Base-by-base conservation (phyloP, 176 grass and related monocot genomes). In the Cymbopogon citratus region DNA sequence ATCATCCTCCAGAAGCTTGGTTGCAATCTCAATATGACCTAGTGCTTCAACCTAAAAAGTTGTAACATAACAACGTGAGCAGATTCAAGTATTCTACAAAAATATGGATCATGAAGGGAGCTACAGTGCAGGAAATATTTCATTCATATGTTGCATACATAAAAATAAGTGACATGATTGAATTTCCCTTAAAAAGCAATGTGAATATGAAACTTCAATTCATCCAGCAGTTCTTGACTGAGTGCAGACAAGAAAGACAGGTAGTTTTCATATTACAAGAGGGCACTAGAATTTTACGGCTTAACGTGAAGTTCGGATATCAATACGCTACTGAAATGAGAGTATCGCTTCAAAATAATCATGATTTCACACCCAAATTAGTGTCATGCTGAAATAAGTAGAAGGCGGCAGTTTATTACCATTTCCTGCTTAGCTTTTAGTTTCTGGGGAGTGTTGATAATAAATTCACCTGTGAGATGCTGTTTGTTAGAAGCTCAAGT, bases 21-120 rank as follows among this genome's bases (percentile, higher is more conserved):
- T 91, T 76, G 95, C 95, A 91, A 98, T 94, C 81, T 91, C 95
- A 83, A 98, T 98, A 74, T 98, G 90, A 71, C 81, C 92, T 78
- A 98, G 86, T 77, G 92, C 90, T 85, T 94, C 91, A 62, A 92
- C 92, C 95, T 98, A 74, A 14, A 44, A 25, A 57, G 75, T 75
- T 51, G 46, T 46, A 88, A 35, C 26, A 16, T 63, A 70, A 74
- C 5, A 74, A 27, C 18, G 46, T 39, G 12, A 86, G 24, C 9
- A 81, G 31, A 66, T 75, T 85, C n/a, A 54, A 33, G 7, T 43
- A 43, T 43, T 43, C 40, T 43, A 43, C 40, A 46, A 21, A 62
- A 35, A 36, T 23, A 66, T 66, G 45, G 57, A 5, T 39, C 18
- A 41, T 27, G n/a, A 31, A 19, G 35, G 18, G 25, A 12, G 71